phyloP scores from a whole-genome alignment of 257 asterid species.

The Salvia rosmarinus region DNA sequence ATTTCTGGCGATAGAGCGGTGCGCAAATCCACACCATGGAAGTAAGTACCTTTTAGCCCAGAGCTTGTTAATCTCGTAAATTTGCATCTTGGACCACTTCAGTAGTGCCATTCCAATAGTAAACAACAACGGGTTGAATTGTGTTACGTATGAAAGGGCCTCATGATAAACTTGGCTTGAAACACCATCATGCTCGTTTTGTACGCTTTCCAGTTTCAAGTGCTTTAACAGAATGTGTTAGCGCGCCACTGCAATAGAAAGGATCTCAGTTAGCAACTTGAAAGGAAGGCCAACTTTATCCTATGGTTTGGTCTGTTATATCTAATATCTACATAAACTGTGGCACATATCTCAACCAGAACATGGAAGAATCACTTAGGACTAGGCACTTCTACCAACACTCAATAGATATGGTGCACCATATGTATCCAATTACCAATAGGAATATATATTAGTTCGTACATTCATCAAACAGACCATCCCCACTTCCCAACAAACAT shows the following conservation, averaged over 20 bases:
- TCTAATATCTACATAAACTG: not conserved
- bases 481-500: not conserved
- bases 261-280: not conserved
- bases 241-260: slow-evolving; percentile 72
- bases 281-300: not conserved
- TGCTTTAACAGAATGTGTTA: slow-evolving; percentile 96
- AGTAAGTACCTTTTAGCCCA: not conserved
- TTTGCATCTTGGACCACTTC: no score
- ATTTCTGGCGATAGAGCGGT: not conserved
- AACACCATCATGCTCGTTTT: slow-evolving; percentile 70
- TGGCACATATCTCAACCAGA: not conserved
- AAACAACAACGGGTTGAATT: not conserved
- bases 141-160: no score
- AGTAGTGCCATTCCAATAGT: not conserved
- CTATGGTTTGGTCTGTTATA: not conserved
- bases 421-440: not conserved
- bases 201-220: slow-evolving; percentile 96
- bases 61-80: not conserved
- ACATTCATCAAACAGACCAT: not conserved
- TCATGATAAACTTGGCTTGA: not conserved
- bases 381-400: slow-evolving; percentile 14
- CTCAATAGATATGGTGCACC: not conserved
- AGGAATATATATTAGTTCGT: not conserved
- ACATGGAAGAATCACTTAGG: not conserved
- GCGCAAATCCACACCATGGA: not conserved